These are phyloP conservation scores for Mangifera indica DNA, from an alignment of 345 rosid species.

Conservation along the genomic window DNA sequence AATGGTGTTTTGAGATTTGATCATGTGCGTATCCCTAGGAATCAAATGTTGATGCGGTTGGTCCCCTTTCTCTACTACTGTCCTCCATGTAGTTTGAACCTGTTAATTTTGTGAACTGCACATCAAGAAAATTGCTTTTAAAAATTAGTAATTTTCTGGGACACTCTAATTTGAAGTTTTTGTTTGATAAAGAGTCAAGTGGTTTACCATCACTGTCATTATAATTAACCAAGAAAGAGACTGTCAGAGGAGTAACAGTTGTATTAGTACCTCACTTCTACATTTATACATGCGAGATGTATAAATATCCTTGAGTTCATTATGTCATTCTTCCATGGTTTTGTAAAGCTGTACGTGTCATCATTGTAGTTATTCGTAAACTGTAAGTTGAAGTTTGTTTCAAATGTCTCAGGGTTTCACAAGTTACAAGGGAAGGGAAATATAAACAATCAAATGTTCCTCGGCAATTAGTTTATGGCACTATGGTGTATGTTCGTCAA, in stretches of 20 bases:
- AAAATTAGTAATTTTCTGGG: conserved; percentile 1
- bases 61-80: conserved; percentile 22
- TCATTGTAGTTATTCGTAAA: neutral
- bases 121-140: neutral
- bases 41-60: conserved; percentile 95
- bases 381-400: conserved; percentile 21
- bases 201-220: neutral
- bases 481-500: conserved; percentile 93
- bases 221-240: neutral
- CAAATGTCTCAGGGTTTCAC: conserved; percentile 62
- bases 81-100: neutral
- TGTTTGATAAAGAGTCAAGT: neutral
- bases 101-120: neutral
- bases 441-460: conserved; percentile 76
- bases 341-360: neutral
- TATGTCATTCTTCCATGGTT: neutral
- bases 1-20: conserved; percentile 91
- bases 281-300: neutral
- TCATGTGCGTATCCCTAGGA: conserved; percentile 86
- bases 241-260: neutral
- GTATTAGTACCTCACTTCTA: neutral
- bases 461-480: conserved; percentile 85
- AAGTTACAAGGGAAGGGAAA: conserved; percentile 93
- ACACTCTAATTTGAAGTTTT: neutral
- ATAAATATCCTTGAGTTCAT: neutral